Evolutionary conservation across 2,329 filamentous ascomycete genomes (phyloP).

Genomic region (Claviceps citrina): DNA sequence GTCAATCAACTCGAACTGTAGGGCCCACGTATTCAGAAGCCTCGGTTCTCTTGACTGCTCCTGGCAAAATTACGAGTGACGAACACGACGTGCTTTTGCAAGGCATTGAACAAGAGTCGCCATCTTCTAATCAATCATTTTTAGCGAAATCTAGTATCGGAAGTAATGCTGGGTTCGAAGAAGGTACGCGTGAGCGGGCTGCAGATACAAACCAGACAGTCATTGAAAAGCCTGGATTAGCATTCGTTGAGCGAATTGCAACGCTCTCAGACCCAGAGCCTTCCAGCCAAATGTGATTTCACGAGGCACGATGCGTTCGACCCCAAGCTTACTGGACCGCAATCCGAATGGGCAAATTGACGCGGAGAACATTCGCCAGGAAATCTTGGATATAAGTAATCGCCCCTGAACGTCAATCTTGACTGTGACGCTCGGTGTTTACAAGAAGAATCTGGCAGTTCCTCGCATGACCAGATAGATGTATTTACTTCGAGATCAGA

Average conservation of each 20-base stretch:
- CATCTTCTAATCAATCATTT: background rate
- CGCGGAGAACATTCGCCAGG: background rate
- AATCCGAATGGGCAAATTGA: background rate
- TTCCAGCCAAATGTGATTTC: background rate
- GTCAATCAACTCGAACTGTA: background rate
- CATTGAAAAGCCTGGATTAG: background rate
- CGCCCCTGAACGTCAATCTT: background rate
- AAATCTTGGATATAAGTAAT: background rate
- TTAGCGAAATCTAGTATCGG: background rate
- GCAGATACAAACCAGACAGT: background rate
- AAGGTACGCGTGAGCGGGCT: background rate
- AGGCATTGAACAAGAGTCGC: background rate
- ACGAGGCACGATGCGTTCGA: background rate
- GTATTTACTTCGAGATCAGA: background rate
- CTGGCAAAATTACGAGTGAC: background rate
- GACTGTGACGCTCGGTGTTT: background rate
- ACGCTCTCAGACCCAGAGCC: background rate
- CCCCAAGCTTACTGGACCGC: background rate
- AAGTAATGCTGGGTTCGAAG: background rate
- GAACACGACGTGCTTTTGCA: background rate
- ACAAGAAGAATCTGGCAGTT: background rate
- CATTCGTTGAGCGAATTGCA: background rate
- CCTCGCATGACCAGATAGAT: background rate
- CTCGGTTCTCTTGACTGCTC: background rate
- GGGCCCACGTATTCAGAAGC: background rate